These are phyloP conservation scores for Skeletonema marinoi DNA, from an alignment of 108 stramenopile species.

Conservation along the genomic window DNA sequence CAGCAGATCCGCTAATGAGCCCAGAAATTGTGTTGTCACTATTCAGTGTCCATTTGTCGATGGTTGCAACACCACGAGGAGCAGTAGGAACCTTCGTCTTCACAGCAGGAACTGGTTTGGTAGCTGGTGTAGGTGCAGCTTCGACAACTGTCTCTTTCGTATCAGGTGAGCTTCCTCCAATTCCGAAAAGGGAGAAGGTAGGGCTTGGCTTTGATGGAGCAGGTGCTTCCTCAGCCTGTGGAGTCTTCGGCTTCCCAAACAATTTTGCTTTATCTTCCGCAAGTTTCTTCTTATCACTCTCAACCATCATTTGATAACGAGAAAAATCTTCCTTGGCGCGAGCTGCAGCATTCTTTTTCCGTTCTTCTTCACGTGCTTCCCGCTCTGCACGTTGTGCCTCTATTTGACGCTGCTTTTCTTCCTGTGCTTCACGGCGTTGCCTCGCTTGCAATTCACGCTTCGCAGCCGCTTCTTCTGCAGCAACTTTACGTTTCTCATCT, in stretches of 20 bases:
- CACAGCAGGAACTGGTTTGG: neutral
- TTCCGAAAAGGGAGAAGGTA: conserved; percentile 34
- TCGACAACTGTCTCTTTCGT: conserved; percentile 1
- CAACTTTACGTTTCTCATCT: conserved; percentile 12
- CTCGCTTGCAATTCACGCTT: conserved; percentile 10
- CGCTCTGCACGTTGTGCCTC: conserved; percentile 10
- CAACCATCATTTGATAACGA: conserved; percentile 16
- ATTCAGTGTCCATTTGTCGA: conserved; percentile 27
- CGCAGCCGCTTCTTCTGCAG: conserved; percentile 5
- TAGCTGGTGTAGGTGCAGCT: neutral
- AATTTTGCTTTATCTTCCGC: conserved; percentile 7
- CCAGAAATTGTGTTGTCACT: conserved; percentile 44
- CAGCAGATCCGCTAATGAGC: conserved; percentile 28
- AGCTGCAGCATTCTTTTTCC: neutral
- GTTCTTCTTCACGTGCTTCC: conserved; percentile 13
- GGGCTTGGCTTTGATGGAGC: conserved; percentile 6
- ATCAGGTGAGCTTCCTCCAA: conserved; percentile 16
- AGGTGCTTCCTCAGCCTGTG: neutral
- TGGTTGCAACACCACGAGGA: conserved; percentile 34
- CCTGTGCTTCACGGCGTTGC: conserved; percentile 19
- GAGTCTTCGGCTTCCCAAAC: conserved; percentile 3
- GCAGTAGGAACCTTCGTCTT: conserved; percentile 14
- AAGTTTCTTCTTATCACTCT: conserved; percentile 14
- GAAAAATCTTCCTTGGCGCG: conserved; percentile 1
- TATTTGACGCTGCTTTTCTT: conserved; percentile 6